These are phyloP conservation scores for Artemisia argyi DNA, from an alignment of 129 eudicot species.

Conservation along the genomic window DNA sequence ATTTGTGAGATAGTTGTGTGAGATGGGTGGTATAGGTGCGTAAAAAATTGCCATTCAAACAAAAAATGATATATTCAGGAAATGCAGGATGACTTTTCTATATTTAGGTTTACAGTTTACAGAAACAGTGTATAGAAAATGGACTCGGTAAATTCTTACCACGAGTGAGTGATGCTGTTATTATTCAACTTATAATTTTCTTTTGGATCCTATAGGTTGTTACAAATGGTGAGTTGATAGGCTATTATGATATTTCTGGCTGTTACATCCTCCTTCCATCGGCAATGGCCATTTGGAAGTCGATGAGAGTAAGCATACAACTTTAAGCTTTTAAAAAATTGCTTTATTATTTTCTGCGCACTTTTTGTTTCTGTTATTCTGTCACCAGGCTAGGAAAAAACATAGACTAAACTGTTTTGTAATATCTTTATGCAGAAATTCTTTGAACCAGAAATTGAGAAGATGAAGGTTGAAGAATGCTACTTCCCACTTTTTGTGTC, in stretches of 20 bases:
- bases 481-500: conserved; percentile 84
- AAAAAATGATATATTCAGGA: too few relatives aligned
- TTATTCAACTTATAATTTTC: neutral
- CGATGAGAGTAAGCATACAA: conserved; percentile 58
- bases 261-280: conserved; percentile 76
- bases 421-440: conserved; percentile 42
- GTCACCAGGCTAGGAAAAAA: neutral
- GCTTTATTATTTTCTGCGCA: neutral
- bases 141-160: too few relatives aligned
- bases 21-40: too few relatives aligned
- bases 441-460: conserved; percentile 72
- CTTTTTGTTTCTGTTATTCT: neutral
- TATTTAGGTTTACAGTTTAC: too few relatives aligned
- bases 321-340: neutral
- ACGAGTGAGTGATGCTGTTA: too few relatives aligned
- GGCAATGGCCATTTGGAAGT: conserved; percentile 82
- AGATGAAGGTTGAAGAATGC: conserved; percentile 67
- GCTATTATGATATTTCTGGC: conserved; percentile 83
- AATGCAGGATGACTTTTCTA: too few relatives aligned
- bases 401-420: neutral
- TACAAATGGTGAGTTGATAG: conserved; percentile 70
- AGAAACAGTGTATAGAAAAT: too few relatives aligned
- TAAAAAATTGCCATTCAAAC: too few relatives aligned
- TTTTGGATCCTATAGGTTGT: conserved; percentile 49
- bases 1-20: too few relatives aligned